phyloP scores from a whole-genome alignment of 1,139 yeast genomes.

The Saccharomyces uvarum region DNA sequence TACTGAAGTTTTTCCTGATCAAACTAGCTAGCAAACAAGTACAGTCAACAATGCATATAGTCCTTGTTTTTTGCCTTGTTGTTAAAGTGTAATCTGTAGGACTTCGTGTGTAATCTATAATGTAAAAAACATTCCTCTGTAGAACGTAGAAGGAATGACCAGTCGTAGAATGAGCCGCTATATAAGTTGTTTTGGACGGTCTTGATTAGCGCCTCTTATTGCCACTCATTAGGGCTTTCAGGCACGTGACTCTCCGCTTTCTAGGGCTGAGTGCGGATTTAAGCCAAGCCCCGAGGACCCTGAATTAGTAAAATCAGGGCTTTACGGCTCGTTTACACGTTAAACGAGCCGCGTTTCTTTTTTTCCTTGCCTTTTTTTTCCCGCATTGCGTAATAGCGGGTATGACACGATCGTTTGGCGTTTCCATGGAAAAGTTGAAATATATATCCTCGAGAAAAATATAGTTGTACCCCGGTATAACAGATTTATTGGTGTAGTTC shows the following conservation, averaged over 20 bases:
- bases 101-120: background rate
- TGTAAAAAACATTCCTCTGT: background rate
- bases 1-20: background rate
- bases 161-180: background rate
- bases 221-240: background rate
- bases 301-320: background rate
- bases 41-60: background rate
- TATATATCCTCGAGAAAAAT: constrained; percentile 13
- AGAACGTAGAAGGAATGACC: background rate
- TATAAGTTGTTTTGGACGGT: background rate
- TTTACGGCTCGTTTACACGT: background rate
- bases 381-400: background rate
- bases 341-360: constrained; percentile 1
- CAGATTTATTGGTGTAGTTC: too few relatives aligned
- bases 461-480: constrained; percentile 43
- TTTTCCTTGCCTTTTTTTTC: constrained; percentile 1
- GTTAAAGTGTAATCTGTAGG: background rate
- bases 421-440: background rate
- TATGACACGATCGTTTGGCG: background rate
- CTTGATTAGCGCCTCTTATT: background rate
- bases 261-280: background rate
- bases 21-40: background rate
- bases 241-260: background rate
- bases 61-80: background rate
- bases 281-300: background rate